Base-by-base conservation (phyloP, 805 yeast genomes). In the Suhomyces prunicola region DNA sequence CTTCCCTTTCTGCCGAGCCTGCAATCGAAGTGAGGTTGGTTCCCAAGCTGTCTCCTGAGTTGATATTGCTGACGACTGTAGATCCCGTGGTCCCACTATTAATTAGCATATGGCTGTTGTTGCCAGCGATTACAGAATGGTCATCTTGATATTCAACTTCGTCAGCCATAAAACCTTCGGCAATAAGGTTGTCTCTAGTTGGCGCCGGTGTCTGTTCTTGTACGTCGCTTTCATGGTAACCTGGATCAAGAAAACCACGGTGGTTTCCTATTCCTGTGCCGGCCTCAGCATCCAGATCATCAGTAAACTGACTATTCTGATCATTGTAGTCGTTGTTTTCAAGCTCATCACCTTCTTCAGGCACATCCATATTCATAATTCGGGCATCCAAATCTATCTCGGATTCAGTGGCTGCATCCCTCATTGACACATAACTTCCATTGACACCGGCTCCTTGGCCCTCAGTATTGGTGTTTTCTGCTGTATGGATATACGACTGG, bases 111-210 rank as follows among this genome's bases (percentile, higher is more conserved):
- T 53, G 53, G 52, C 44, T 44, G 51, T 52, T 46, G 46, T 54
- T 48, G 36, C 60, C 61, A 31, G 61, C 58, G 52, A 57, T 55
- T 27, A 65, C 46, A 47, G 69, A 55, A 56, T 74, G 78, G 54
- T 74, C 79, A 47, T 70, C 65, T 56, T 73, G 79, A 53, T 76
- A 74, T 53, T 76, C 79, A 9, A 74, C 79, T 26, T 76, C 80
- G 39, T 72, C 77, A 2, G 79, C 80, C 79, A 76, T 75, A 52
- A 74, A 76, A 6, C 77, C 79, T 48, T 75, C 79, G 47, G 71
- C 74, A 6, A 65, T 67, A 26, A 54, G 48, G 17, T 47, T 48
- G 13, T 19, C 51, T 24, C 51, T 19, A 6, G 29, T 27, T 10
- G 51, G 44, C 4, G 44, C 49, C 13, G 44, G 29, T 10, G 26